Percentiles rank a stretch among this genome's conserved stretches.
Conservation (phyloP, 257 asterid species). For the Penstemon barbatus region DNA sequence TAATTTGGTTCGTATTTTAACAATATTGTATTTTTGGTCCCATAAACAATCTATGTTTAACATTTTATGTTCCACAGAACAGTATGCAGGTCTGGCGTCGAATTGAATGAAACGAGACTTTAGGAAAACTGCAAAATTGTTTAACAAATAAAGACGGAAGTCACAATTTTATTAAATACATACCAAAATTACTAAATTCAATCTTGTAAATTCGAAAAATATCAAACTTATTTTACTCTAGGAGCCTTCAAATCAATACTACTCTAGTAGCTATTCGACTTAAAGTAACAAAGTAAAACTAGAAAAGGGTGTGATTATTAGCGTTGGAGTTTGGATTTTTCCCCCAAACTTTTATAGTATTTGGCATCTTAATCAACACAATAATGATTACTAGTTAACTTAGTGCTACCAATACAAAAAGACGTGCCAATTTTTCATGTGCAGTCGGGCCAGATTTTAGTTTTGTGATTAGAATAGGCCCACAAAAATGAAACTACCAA, state of each 20-base stretch:
- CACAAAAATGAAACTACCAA: neutral
- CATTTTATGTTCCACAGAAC: no score
- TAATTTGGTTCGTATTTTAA: no score
- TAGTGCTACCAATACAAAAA: slow-evolving; percentile 23
- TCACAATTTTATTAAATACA: no score
- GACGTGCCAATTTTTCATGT: slow-evolving; percentile 28
- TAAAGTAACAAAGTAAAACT: neutral
- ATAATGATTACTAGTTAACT: slow-evolving; percentile 27
- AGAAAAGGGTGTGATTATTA: neutral
- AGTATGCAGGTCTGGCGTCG: no score
- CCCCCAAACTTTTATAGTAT: neutral
- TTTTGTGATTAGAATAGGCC: neutral
- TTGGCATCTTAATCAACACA: slow-evolving; percentile 7
- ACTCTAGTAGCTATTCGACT: neutral
- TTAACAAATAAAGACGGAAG: no score
- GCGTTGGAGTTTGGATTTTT: slow-evolving; percentile 10
- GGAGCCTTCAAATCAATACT: no score
- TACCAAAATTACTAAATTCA: no score
- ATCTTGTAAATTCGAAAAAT: no score
- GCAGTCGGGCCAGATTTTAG: slow-evolving; percentile 1
- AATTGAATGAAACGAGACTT: no score
- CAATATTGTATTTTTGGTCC: no score
- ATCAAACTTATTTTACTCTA: neutral
- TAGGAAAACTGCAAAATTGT: no score
- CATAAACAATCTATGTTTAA: no score